phyloP scores from a whole-genome alignment of 805 yeast genomes.

The Danielia oregonensis region DNA sequence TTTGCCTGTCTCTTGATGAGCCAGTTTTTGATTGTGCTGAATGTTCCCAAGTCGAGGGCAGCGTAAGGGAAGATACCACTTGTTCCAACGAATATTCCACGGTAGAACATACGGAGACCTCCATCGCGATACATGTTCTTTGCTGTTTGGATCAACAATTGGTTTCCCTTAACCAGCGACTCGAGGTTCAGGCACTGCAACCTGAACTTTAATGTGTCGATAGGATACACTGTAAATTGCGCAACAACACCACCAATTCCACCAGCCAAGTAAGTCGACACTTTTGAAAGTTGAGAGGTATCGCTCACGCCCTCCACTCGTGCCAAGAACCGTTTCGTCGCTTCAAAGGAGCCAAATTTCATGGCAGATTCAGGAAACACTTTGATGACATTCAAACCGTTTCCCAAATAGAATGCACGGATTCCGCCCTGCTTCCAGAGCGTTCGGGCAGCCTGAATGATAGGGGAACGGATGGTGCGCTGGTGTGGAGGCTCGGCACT shows the following conservation, averaged over 20 bases:
- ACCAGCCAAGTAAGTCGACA: constrained; percentile 86
- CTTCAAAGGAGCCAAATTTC: constrained; percentile 94
- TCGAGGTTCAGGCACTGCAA: constrained; percentile 88
- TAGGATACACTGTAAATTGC: constrained; percentile 90
- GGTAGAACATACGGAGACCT: constrained; percentile 72
- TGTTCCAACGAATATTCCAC: constrained; percentile 89
- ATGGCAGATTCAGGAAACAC: constrained; percentile 97
- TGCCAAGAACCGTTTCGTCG: constrained; percentile 73
- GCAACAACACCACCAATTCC: constrained; percentile 95
- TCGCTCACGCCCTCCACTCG: constrained; percentile 72
- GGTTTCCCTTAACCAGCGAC: constrained; percentile 55
- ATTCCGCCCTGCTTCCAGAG: constrained; percentile 88
- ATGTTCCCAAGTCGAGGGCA: constrained; percentile 92
- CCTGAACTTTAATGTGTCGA: constrained; percentile 90
- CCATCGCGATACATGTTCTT: constrained; percentile 75
- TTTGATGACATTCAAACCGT: constrained; percentile 87
- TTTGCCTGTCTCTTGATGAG: constrained; percentile 63
- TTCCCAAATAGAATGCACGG: constrained; percentile 87
- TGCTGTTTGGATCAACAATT: constrained; percentile 63
- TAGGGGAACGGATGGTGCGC: constrained; percentile 61
- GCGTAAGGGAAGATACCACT: constrained; percentile 97
- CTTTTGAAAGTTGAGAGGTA: constrained; percentile 63
- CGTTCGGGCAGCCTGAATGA: constrained; percentile 74
- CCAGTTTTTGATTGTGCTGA: constrained; percentile 78
- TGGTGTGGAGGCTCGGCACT: constrained; percentile 39